Evolutionary conservation across 2,329 filamentous ascomycete species (phyloP).

Genomic region (Ilyonectria robusta): DNA sequence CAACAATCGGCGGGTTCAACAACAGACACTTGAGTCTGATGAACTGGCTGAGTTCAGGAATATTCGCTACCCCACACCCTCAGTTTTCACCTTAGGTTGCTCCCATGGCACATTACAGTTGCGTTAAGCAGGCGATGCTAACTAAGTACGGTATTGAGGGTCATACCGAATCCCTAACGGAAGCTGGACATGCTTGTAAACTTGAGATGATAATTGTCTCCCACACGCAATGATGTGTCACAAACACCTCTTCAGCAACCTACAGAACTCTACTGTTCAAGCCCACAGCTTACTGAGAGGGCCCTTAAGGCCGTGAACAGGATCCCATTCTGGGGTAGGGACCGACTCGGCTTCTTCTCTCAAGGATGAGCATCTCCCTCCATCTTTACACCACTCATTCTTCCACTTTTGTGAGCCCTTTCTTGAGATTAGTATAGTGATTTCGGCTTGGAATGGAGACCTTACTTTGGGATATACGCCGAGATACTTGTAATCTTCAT

Average conservation of each 20-base stretch:
- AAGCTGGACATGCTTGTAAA: too few relatives aligned
- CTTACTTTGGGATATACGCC: constrained; percentile 14
- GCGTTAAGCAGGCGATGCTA: too few relatives aligned
- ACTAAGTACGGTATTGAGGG: too few relatives aligned
- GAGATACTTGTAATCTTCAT: constrained; percentile 13
- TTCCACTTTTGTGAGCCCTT: constrained; percentile 7
- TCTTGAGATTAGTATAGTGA: background rate
- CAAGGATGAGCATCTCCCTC: background rate
- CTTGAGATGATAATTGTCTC: background rate
- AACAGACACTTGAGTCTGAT: too few relatives aligned
- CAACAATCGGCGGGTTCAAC: too few relatives aligned
- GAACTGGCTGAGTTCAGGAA: too few relatives aligned
- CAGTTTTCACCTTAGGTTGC: too few relatives aligned
- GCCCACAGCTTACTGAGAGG: background rate
- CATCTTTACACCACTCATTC: background rate
- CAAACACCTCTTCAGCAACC: background rate
- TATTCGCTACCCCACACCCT: too few relatives aligned
- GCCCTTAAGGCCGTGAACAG: background rate
- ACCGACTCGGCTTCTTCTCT: constrained; percentile 6
- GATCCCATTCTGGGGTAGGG: background rate
- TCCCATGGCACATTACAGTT: too few relatives aligned
- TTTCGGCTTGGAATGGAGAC: background rate
- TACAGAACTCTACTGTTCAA: background rate
- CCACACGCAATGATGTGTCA: background rate
- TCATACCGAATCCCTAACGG: too few relatives aligned